Evolutionary conservation across 2,329 filamentous ascomycete genomes (phyloP).

Genomic region (Chaetomium strumarium): DNA sequence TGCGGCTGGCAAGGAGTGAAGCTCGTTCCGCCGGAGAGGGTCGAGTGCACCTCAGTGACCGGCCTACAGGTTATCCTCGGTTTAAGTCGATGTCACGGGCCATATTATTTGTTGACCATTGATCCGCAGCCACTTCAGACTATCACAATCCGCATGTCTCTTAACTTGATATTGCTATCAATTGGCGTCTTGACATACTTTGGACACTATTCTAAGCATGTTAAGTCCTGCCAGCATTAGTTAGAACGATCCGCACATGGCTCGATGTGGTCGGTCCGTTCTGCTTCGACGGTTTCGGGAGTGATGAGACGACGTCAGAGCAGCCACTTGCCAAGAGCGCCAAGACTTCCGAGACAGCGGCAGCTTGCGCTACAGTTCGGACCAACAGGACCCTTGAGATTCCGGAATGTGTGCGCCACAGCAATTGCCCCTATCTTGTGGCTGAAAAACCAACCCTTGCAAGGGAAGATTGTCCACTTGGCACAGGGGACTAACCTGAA

Average conservation of each 20-base stretch:
- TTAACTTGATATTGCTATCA: too few relatives aligned
- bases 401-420: not conserved
- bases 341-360: conserved; percentile 1
- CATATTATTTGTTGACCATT: not conserved
- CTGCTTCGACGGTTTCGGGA: not conserved
- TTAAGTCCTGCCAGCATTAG: not conserved
- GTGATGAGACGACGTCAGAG: conserved; percentile 4
- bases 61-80: conserved; percentile 24
- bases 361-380: conserved; percentile 12
- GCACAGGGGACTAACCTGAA: too few relatives aligned
- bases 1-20: not conserved
- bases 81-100: conserved; percentile 12
- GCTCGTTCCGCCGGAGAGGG: conserved; percentile 2
- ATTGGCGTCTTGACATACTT: too few relatives aligned
- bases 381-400: not conserved
- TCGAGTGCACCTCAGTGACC: not conserved
- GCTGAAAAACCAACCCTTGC: not conserved
- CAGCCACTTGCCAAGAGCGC: not conserved
- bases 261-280: not conserved
- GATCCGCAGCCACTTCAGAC: too few relatives aligned
- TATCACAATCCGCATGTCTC: too few relatives aligned
- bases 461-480: not conserved
- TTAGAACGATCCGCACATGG: not conserved
- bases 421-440: not conserved
- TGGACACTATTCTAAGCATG: too few relatives aligned